phyloP scores from a whole-genome alignment of 2,329 filamentous ascomycete genomes.

The Pseudogymnoascus sp. region DNA sequence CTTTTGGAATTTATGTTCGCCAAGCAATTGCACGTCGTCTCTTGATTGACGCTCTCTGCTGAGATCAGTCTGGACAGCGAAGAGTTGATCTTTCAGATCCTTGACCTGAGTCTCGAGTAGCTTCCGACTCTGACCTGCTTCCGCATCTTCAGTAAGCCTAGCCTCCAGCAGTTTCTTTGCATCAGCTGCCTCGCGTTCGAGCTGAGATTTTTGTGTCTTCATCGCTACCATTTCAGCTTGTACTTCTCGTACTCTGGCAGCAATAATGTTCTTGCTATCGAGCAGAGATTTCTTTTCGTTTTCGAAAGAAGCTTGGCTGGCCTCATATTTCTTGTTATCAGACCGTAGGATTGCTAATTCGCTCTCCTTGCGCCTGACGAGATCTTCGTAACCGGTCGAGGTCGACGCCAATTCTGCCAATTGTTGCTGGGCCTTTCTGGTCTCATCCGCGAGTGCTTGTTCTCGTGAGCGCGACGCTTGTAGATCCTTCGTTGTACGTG shows the following conservation, averaged over 20 bases:
- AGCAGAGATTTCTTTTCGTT: slow-evolving; percentile 66
- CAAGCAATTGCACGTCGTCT: slow-evolving; percentile 84
- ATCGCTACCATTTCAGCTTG: slow-evolving; percentile 84
- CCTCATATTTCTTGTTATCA: slow-evolving; percentile 76
- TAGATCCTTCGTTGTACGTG: slow-evolving; percentile 70
- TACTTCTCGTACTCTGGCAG: slow-evolving; percentile 68
- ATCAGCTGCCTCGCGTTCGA: slow-evolving; percentile 83
- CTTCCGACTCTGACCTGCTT: slow-evolving; percentile 72
- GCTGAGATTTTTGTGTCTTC: slow-evolving; percentile 72
- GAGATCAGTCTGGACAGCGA: slow-evolving; percentile 76
- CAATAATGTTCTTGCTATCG: slow-evolving; percentile 70
- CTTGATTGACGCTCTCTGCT: slow-evolving; percentile 88
- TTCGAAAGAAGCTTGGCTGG: slow-evolving; percentile 70
- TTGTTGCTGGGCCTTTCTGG: slow-evolving; percentile 73
- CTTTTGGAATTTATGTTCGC: slow-evolving; percentile 77
- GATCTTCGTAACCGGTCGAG: slow-evolving; percentile 89
- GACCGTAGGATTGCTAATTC: slow-evolving; percentile 78
- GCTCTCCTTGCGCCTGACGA: slow-evolving; percentile 88
- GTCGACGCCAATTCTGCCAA: slow-evolving; percentile 81
- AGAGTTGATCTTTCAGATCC: slow-evolving; percentile 78
- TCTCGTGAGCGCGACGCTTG: slow-evolving; percentile 66
- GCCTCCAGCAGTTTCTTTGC: slow-evolving; percentile 80
- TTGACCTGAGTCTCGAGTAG: slow-evolving; percentile 81
- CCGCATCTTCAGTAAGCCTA: slow-evolving; percentile 80
- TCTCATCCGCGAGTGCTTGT: slow-evolving; percentile 70